Base-by-base conservation (phyloP, 1,284 basidiomycete genomes). In the Volvariella surrecta region DNA sequence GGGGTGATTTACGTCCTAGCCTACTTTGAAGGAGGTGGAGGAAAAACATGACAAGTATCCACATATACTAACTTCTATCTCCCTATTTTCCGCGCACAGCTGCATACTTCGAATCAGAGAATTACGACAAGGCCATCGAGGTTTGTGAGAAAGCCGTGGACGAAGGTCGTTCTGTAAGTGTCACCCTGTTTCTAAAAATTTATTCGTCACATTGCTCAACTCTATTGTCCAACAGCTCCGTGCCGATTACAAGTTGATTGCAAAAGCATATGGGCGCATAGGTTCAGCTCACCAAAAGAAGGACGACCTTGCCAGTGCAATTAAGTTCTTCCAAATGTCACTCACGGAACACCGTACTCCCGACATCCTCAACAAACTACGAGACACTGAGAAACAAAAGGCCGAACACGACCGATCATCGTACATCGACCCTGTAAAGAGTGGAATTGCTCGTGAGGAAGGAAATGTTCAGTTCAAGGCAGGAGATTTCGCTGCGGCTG, bases 261-360 rank as follows among this genome's bases (percentile, higher is more conserved):
- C 86, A 7, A 89, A 89, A 63, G 94, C 94, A 0, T 81, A 89
- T 47, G 95, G 90, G 9, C 89, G 96, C 32, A 84, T 89, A 46
- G 96, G 95, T 9, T 80, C 81, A 6, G 79, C 94, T 0, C 92
- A 94, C 66, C 67, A 77, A 45, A 89, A 88, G 67, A 89, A 89
- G 61, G 78, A 71, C 44, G 90, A 99, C 61, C 64, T 87, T 18
- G 59, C 63, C 4, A 74, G 76, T 38, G 94, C 94, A 10, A 83
- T 94, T 74, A 92, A 89, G 62, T 92, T 77, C 70, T 94, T 77
- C 68, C 71, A 89, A 55, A 95, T 95, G 64, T 93, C 90, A 6
- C 76, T 99, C 41, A 88, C 93, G 3, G 96, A 99, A 64, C 96
- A 99, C 64, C 89, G 96, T 47, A 98, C 95, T 4, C 87, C 96